phyloP scores from a whole-genome alignment of 768 basidiomycete genomes.

The Favolaschia claudopus region DNA sequence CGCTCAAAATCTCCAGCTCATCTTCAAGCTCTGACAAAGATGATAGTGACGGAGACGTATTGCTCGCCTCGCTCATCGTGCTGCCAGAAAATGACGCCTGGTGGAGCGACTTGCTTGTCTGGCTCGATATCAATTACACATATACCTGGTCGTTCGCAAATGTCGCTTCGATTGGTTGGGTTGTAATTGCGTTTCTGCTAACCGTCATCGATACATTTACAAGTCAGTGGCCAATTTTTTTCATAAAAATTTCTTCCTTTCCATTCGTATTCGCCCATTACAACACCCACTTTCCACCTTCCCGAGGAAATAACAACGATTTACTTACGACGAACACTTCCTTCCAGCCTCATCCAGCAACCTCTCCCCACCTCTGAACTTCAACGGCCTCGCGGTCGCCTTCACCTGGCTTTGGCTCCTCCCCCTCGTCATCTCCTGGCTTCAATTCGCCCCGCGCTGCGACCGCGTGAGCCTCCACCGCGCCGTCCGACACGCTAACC shows the following conservation, averaged over 20 bases:
- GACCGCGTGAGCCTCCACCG: conserved; percentile 37
- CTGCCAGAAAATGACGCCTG: conserved; percentile 18
- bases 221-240: not conserved
- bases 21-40: no score
- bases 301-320: no score
- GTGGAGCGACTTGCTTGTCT: conserved; percentile 9
- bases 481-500: conserved; percentile 40
- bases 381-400: conserved; percentile 48
- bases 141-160: conserved; percentile 40
- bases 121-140: conserved; percentile 24
- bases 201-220: conserved; percentile 19
- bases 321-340: no score
- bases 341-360: no score
- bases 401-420: conserved; percentile 27
- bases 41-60: not conserved
- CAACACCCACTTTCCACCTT: no score
- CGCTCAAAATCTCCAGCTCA: not conserved
- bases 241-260: not conserved
- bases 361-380: conserved; percentile 25
- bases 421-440: conserved; percentile 40
- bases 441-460: conserved; percentile 49
- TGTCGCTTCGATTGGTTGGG: conserved; percentile 15
- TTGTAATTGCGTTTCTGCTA: conserved; percentile 5
- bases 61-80: conserved; percentile 20
- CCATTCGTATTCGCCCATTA: no score